phyloP scores from a whole-genome alignment of 2,329 filamentous ascomycete species.

The Botrytis fragariae region DNA sequence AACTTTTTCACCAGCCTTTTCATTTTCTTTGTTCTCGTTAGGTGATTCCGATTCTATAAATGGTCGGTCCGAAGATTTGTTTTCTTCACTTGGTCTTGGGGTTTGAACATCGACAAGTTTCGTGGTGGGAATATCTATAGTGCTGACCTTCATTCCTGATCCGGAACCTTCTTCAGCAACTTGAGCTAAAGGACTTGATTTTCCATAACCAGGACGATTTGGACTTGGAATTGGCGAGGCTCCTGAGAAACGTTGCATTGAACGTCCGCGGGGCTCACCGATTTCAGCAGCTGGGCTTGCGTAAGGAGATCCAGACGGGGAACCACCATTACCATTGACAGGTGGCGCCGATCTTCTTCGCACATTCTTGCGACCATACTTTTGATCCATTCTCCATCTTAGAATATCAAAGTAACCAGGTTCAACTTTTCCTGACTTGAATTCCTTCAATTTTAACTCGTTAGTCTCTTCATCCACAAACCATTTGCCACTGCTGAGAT shows the following conservation, averaged over 20 bases:
- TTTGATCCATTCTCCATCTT: conserved; percentile 93
- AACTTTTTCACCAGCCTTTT: conserved; percentile 25
- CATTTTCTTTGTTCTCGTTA: conserved; percentile 36
- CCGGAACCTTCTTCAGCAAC: conserved; percentile 64
- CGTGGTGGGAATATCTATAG: conserved; percentile 29
- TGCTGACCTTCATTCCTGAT: conserved; percentile 31
- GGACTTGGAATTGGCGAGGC: conserved; percentile 64
- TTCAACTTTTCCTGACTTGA: conserved; percentile 85
- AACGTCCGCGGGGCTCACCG: conserved; percentile 64
- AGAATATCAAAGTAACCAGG: conserved; percentile 93
- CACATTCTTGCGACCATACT: conserved; percentile 64
- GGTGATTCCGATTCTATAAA: conserved; percentile 32
- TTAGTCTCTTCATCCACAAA: conserved; percentile 88
- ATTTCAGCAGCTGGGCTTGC: conserved; percentile 60
- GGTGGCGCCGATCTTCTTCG: conserved; percentile 53
- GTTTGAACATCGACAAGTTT: conserved; percentile 40
- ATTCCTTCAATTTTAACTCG: conserved; percentile 89
- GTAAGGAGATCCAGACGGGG: conserved; percentile 59
- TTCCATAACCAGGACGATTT: conserved; percentile 62
- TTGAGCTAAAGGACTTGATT: conserved; percentile 69
- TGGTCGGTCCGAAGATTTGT: conserved; percentile 32
- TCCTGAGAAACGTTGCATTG: conserved; percentile 65
- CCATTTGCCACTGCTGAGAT: conserved; percentile 85
- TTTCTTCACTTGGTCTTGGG: conserved; percentile 37
- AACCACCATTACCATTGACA: conserved; percentile 36